Conservation (phyloP, 2,329 filamentous ascomycete genomes). For the Arthrobotrys iridis region DNA sequence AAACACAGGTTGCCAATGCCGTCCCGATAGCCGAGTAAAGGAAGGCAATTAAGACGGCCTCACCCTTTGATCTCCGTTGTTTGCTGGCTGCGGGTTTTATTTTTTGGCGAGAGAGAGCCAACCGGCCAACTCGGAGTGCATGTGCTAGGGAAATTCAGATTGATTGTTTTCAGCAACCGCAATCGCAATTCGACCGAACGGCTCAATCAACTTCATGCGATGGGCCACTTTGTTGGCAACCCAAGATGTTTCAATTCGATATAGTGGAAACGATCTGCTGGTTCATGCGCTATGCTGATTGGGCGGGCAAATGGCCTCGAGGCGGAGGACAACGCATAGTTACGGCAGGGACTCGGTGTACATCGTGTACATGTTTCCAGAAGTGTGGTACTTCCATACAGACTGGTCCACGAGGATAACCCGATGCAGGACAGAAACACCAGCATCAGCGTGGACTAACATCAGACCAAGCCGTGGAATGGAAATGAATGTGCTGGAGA, state of each 20-base stretch:
- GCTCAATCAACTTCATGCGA: slow-evolving; percentile 46
- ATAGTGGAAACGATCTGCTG: slow-evolving; percentile 42
- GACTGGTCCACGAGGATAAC: slow-evolving; percentile 44
- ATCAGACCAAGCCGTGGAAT: slow-evolving; percentile 36
- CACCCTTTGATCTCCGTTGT: slow-evolving; percentile 40
- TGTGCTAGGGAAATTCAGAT: slow-evolving; percentile 18
- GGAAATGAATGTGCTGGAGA: slow-evolving; percentile 41
- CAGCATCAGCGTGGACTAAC: slow-evolving; percentile 12
- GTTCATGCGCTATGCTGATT: slow-evolving; percentile 29
- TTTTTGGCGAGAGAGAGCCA: no score
- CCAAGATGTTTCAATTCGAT: slow-evolving; percentile 46
- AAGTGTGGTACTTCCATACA: slow-evolving; percentile 50
- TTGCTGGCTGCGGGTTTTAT: slow-evolving; percentile 15
- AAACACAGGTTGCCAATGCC: slow-evolving; percentile 36
- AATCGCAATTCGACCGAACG: slow-evolving; percentile 26
- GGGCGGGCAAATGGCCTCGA: slow-evolving; percentile 30
- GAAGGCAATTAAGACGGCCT: slow-evolving; percentile 33
- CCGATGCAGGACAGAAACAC: slow-evolving; percentile 25
- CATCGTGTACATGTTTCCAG: slow-evolving; percentile 25
- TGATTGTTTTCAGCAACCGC: slow-evolving; percentile 27
- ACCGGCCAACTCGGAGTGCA: not conserved
- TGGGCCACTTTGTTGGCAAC: slow-evolving; percentile 46
- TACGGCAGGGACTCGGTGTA: slow-evolving; percentile 19
- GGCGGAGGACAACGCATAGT: slow-evolving; percentile 46
- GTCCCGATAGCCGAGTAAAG: slow-evolving; percentile 44